Evolutionary conservation across 2,329 filamentous ascomycete species (phyloP).

Genomic region (Calonectria ilicicola): DNA sequence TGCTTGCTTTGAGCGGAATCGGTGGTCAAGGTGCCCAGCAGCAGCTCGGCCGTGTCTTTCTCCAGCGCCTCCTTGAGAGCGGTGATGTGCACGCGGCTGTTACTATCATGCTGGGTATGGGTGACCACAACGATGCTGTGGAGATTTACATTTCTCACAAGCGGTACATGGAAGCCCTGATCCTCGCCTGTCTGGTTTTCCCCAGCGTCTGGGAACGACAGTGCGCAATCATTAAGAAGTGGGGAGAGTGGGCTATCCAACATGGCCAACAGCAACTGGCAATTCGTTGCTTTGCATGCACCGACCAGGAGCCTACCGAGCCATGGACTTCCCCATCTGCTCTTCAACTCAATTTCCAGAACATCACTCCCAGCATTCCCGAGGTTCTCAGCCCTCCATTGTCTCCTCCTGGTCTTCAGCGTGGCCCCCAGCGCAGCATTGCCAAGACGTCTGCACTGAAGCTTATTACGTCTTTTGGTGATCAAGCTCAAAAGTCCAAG

Average conservation of each 20-base stretch:
- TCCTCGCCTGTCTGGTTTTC: slow-evolving; percentile 86
- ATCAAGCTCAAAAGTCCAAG: slow-evolving; percentile 70
- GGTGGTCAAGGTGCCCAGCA: slow-evolving; percentile 82
- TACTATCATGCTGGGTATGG: slow-evolving; percentile 91
- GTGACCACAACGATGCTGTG: slow-evolving; percentile 93
- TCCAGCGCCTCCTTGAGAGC: slow-evolving; percentile 88
- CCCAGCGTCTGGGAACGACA: slow-evolving; percentile 93
- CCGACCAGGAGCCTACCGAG: slow-evolving; percentile 84
- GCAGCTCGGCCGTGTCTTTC: slow-evolving; percentile 90
- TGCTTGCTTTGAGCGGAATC: slow-evolving; percentile 90
- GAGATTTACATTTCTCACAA: slow-evolving; percentile 95
- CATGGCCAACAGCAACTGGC: slow-evolving; percentile 91
- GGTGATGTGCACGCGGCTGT: slow-evolving; percentile 93
- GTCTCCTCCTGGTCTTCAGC: slow-evolving; percentile 76
- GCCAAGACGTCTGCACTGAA: slow-evolving; percentile 88
- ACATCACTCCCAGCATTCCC: slow-evolving; percentile 66
- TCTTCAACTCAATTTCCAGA: slow-evolving; percentile 68
- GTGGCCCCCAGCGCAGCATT: slow-evolving; percentile 71
- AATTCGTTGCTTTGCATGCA: slow-evolving; percentile 93
- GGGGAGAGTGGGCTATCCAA: slow-evolving; percentile 92
- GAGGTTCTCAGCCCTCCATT: slow-evolving; percentile 76
- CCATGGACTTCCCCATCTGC: slow-evolving; percentile 90
- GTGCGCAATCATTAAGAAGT: slow-evolving; percentile 88
- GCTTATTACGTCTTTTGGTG: slow-evolving; percentile 89
- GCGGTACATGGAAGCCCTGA: slow-evolving; percentile 91